Evolutionary conservation across 108 stramenopile genomes (phyloP).

Genomic region (Nitzschia sp.): DNA sequence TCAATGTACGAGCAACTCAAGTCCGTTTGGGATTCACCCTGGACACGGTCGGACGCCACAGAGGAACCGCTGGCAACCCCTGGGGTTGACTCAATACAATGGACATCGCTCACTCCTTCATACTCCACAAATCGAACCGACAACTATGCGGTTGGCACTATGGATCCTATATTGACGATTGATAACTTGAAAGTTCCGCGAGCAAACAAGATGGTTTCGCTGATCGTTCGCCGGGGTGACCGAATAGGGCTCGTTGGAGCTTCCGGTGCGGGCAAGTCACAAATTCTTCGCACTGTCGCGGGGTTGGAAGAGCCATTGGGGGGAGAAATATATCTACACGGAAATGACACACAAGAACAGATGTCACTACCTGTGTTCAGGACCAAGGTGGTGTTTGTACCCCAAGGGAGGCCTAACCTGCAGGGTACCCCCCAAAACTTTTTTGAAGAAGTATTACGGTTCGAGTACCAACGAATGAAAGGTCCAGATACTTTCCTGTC

Average conservation of each 20-base stretch:
- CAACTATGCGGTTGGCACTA: too few species aligned
- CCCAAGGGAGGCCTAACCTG: slow-evolving; percentile 56
- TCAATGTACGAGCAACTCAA: background rate
- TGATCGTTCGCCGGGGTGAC: slow-evolving; percentile 18
- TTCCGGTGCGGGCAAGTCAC: slow-evolving; percentile 71
- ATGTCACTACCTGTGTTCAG: slow-evolving; percentile 47
- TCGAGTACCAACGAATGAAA: background rate
- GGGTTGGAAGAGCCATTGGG: slow-evolving; percentile 52
- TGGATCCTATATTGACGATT: background rate
- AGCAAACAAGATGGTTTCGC: background rate
- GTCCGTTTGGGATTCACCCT: background rate
- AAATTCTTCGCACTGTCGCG: slow-evolving; percentile 63
- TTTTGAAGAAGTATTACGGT: slow-evolving; percentile 19
- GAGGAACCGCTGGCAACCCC: background rate
- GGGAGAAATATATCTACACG: slow-evolving; percentile 26
- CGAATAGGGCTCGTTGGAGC: slow-evolving; percentile 37
- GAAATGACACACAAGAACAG: background rate
- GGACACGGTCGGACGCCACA: background rate
- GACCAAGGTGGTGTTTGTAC: slow-evolving; percentile 61
- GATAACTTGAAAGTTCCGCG: slow-evolving; percentile 1
- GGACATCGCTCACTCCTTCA: background rate
- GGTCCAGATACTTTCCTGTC: background rate
- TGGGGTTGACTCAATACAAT: too few species aligned
- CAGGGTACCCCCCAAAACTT: slow-evolving; percentile 58
- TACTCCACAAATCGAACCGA: background rate